Evolutionary conservation across 345 rosid genomes (phyloP).

Genomic region (Euphorbia tirucalli): DNA sequence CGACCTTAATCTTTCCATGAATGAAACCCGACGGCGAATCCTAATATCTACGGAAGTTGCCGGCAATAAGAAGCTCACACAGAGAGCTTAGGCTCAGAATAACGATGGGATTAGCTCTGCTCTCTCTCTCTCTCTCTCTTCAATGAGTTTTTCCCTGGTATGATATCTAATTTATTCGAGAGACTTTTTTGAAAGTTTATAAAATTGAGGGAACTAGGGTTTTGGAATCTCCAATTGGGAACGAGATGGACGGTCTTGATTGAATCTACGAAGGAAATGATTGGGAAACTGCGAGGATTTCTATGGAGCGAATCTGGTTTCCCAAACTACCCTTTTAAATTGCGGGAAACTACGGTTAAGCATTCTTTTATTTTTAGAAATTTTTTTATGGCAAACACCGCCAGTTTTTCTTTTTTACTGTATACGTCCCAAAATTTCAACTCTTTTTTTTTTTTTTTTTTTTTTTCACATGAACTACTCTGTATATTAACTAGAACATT

Average conservation of each 20-base stretch:
- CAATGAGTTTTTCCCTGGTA: not conserved
- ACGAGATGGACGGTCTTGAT: constrained; percentile 58
- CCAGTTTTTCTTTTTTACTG: no score
- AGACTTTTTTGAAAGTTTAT: constrained; percentile 7
- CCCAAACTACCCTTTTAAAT: constrained; percentile 23
- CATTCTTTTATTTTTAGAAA: no score
- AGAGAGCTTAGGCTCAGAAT: not conserved
- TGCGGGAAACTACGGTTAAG: not conserved
- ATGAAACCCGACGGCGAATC: not conserved
- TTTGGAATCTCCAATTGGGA: constrained; percentile 27
- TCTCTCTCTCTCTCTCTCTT: not conserved
- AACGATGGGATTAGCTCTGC: not conserved
- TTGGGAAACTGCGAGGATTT: constrained; percentile 28
- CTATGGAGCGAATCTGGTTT: not conserved
- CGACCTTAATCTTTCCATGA: constrained; percentile 27
- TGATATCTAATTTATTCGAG: not conserved
- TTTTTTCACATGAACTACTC: no score
- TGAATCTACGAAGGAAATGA: constrained; percentile 28
- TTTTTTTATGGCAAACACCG: no score
- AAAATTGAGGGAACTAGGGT: constrained; percentile 41
- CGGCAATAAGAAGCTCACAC: no score
- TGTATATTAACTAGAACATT: no score
- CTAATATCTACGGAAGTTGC: no score
- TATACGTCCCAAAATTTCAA: no score
- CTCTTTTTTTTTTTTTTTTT: no score